Conservation (phyloP, 306 rosid species). For the Prunus mongolica region DNA sequence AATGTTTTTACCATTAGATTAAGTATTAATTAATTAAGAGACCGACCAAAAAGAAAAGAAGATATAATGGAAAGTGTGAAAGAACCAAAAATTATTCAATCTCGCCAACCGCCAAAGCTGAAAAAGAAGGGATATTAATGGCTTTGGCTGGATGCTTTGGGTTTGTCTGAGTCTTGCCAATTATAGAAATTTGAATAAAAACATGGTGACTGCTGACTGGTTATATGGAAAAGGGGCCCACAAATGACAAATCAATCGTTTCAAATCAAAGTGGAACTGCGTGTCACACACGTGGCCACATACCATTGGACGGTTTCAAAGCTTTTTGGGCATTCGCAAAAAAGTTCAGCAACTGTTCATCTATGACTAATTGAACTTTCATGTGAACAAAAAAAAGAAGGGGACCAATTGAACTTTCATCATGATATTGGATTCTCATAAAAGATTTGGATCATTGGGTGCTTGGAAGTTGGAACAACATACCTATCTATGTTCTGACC, state of each 20-base stretch:
- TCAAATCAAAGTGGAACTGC: not conserved
- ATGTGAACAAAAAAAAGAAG: no score
- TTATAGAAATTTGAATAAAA: no score
- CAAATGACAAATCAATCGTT: not conserved
- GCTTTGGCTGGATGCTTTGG: not conserved
- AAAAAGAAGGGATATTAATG: not conserved
- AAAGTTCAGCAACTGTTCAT: no score
- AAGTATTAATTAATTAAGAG: not conserved
- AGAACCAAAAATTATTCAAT: not conserved
- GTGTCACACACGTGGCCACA: not conserved
- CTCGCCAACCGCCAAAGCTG: constrained; percentile 7
- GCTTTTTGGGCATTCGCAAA: not conserved
- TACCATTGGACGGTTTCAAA: not conserved
- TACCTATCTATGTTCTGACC: no score
- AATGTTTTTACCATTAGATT: no score
- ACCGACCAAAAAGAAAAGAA: not conserved
- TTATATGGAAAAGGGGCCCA: not conserved
- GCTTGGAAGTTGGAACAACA: no score
- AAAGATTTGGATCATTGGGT: no score
- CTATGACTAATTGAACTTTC: no score
- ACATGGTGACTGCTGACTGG: not conserved
- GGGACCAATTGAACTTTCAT: no score
- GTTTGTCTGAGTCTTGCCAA: no score
- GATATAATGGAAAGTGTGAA: no score
- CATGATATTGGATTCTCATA: no score